These are phyloP conservation scores for Sporothrix mexicana DNA, from an alignment of 2,329 filamentous ascomycete genomes.

Conservation along the genomic window DNA sequence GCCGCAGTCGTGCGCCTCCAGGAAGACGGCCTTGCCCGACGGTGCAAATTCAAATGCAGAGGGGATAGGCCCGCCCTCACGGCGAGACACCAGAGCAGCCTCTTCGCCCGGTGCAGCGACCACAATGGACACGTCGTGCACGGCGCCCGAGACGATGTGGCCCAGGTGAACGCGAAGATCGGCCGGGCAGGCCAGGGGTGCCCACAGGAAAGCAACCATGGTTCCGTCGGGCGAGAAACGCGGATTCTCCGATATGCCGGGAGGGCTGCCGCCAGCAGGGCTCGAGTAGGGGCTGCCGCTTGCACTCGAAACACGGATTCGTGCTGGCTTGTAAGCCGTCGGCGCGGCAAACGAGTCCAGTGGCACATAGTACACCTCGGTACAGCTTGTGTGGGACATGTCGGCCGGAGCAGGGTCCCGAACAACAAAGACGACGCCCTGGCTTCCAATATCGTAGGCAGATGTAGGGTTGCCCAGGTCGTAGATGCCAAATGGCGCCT, in stretches of 20 bases:
- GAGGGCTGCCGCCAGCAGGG: background rate
- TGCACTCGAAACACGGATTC: background rate
- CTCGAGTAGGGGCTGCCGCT: background rate
- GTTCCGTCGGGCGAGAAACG: conserved; percentile 48
- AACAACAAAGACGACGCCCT: conserved; percentile 47
- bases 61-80: conserved; percentile 37
- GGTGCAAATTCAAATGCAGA: conserved; percentile 46
- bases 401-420: conserved; percentile 37
- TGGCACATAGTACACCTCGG: conserved; percentile 45
- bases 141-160: conserved; percentile 41
- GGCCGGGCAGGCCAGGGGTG: conserved; percentile 38
- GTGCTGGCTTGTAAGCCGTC: conserved; percentile 37
- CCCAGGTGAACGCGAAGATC: conserved; percentile 45
- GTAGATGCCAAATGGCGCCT: conserved; percentile 43
- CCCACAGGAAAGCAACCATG: conserved; percentile 46
- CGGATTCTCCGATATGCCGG: conserved; percentile 39
- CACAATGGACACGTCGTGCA: conserved; percentile 43
- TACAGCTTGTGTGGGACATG: conserved; percentile 33
- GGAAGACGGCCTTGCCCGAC: conserved; percentile 44
- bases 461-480: conserved; percentile 38
- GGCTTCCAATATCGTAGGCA: conserved; percentile 45
- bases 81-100: background rate
- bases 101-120: conserved; percentile 33
- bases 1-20: conserved; percentile 46
- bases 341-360: conserved; percentile 44